Base-by-base conservation (phyloP, 208 protist species). In the Trypanosoma theileri region DNA sequence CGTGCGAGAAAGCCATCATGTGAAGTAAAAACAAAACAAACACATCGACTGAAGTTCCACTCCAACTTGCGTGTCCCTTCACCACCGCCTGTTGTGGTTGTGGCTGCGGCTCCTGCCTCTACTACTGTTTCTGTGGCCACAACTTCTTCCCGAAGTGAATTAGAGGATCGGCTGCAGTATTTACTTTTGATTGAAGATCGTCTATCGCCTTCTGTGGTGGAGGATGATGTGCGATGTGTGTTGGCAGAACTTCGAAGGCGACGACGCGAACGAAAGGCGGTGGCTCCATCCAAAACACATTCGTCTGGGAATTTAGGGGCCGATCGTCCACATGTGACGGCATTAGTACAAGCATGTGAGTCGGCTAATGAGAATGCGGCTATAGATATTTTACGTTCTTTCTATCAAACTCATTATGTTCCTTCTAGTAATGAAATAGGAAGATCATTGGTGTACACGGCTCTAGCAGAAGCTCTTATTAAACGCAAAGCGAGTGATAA, bases 401-500 rank as follows among this genome's bases (percentile, higher is more conserved):
- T 57, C 19, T 56, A 22, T 44, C 42, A 24, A 17, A 54, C 13
- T 31, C 53, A 62, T 31, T 60, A 51, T 28, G 0, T 35, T 26
- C 19, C 24, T 13, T 22, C 14, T 48, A 21, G 59, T 24, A 53
- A 48, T 9, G 44, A 44, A 8, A 31, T 56, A 21, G 54, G 53
- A 59, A 57, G 19, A 26, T 72, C 75, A 48, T 73, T 88, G 22
- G 59, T 89, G 14, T 70, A 42, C 11, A 68, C 80, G 0, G 79
- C 80, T 21, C 66, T 87, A 13, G 84, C 79, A 13, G 77, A 86
- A 42, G 46, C 80, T 42, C 45, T 75, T 21, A 42, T 81, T 40
- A 51, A 63, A 55, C 59, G 48, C 9, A 13, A 24, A n/a, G 57
- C 50, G 16, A 58, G 19, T 31, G 24, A 51, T 12, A 42, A 26